Evolutionary conservation across 176 grass and related monocot species (phyloP), one percentile per base, ranked within the genome.

Genomic region (Avena atlantica): DNA sequence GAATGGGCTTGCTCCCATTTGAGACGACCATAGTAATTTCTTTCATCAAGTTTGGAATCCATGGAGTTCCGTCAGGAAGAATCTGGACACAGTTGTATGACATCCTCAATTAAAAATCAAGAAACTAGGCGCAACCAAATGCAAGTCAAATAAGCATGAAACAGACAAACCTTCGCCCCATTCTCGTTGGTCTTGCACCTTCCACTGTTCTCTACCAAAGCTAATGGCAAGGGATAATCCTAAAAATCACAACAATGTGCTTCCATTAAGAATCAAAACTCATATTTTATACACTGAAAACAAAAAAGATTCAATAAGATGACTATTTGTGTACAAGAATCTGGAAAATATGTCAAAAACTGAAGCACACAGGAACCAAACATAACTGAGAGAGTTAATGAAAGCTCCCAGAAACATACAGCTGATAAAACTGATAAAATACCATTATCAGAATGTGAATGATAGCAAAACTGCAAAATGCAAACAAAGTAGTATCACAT

Each of bases 111-210:
- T 76, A 77, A 7, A 71, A 45, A 64, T 59, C 55, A 78, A 71
- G n/a, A 53, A 50, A 29, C n/a, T 21, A 78, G 56, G 47, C 27
- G 79, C 5, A 68, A 15, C 67, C 12, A 48, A 81, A 81, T 85
- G 50, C 71, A 60, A 61, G 56, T 45, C 1, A 78, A 75, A 85
- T 72, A 59, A 62, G 44, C n/a, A 90, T 61, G n/a, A 50, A 85
- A 66, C 24, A 63, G 70, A 72, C 86, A 89, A 79, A 96, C 94
- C 94, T 99, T 99, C 77, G 94, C 94, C 8, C 89, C 97, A 55
- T 87, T 85, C 57, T 93, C 97, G 85, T 93, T 96, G 76, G 92
- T 85, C 61, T 94, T 99, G 97, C 94, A 99, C 89, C 92, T 94
- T 87, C 97, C 92, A 57, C 92, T 96, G 85, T 99, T 96, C 87